Evolutionary conservation across 345 rosid species (phyloP).

Genomic region (Salix purpurea): DNA sequence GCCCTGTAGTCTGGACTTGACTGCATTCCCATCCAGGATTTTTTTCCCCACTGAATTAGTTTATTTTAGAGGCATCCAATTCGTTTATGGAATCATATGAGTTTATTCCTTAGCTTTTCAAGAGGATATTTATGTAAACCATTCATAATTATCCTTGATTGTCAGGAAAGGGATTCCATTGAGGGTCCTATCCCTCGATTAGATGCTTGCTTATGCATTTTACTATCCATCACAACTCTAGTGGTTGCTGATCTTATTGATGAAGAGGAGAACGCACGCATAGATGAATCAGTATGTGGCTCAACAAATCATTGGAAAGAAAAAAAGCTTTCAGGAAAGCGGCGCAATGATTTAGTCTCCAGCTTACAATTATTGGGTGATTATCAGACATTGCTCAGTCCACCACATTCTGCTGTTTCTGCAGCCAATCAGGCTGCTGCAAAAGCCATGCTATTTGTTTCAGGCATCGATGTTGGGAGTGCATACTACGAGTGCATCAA

Average conservation of each 20-base stretch:
- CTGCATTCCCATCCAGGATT: background rate
- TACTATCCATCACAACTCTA: slow-evolving; percentile 70
- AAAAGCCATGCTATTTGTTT: slow-evolving; percentile 63
- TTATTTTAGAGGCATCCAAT: background rate
- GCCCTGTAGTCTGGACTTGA: background rate
- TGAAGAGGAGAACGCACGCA: slow-evolving; percentile 73
- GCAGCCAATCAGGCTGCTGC: slow-evolving; percentile 93
- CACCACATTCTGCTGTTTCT: slow-evolving; percentile 62
- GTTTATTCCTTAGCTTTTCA: background rate
- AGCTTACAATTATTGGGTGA: slow-evolving; percentile 85
- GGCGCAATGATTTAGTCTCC: slow-evolving; percentile 61
- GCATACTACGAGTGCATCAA: slow-evolving; percentile 62
- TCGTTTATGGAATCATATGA: background rate
- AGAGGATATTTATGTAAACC: background rate
- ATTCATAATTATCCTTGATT: background rate
- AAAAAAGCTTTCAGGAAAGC: slow-evolving; percentile 46
- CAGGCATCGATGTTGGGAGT: slow-evolving; percentile 59
- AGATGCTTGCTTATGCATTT: slow-evolving; percentile 80
- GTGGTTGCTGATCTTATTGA: slow-evolving; percentile 75
- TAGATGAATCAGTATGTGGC: slow-evolving; percentile 47
- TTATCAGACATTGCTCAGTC: slow-evolving; percentile 65
- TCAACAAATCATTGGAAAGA: slow-evolving; percentile 52
- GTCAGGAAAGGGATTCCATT: slow-evolving; percentile 79
- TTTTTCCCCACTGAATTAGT: background rate
- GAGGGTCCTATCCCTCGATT: slow-evolving; percentile 94